Percentiles rank a stretch among this genome's conserved stretches.
phyloP scores from a whole-genome alignment of 2,329 filamentous ascomycete species.

The Colletotrichum limetticola region DNA sequence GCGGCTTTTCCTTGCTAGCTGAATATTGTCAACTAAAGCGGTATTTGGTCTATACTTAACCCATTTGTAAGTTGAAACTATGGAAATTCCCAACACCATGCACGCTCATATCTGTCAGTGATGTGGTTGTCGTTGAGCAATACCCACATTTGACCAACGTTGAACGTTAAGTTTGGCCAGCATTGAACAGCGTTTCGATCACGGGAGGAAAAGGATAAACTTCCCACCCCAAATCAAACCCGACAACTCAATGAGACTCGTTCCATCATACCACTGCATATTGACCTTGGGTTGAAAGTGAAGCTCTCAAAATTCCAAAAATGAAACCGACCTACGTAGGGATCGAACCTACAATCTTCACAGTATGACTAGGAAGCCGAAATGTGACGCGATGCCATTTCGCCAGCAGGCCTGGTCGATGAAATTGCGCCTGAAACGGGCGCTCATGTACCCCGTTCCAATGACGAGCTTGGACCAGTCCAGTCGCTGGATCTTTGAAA shows the following conservation, averaged over 20 bases:
- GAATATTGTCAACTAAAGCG: too few species aligned
- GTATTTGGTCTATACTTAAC: too few species aligned
- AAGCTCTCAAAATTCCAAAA: too few species aligned
- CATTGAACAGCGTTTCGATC: not conserved
- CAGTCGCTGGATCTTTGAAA: too few species aligned
- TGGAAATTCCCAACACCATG: too few species aligned
- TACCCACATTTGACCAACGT: not conserved
- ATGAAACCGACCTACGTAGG: slow-evolving; percentile 25
- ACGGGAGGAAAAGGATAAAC: not conserved
- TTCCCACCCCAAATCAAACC: not conserved
- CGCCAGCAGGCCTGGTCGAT: slow-evolving; percentile 26
- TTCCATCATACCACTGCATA: too few species aligned
- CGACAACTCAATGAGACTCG: not conserved
- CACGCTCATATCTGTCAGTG: too few species aligned
- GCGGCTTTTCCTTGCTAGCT: too few species aligned
- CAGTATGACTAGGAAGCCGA: slow-evolving; percentile 23
- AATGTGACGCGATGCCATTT: slow-evolving; percentile 36
- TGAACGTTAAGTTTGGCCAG: not conserved
- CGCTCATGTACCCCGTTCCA: too few species aligned
- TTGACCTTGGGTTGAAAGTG: too few species aligned
- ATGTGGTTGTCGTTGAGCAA: not conserved
- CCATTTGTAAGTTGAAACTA: too few species aligned
- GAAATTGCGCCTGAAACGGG: fast-evolving
- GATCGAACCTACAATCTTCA: slow-evolving; percentile 36
- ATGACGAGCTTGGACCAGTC: too few species aligned